Evolutionary conservation across 2,329 filamentous ascomycete species (phyloP), one percentile per base, ranked within the genome.

Genomic region (Claviceps pazoutovae): DNA sequence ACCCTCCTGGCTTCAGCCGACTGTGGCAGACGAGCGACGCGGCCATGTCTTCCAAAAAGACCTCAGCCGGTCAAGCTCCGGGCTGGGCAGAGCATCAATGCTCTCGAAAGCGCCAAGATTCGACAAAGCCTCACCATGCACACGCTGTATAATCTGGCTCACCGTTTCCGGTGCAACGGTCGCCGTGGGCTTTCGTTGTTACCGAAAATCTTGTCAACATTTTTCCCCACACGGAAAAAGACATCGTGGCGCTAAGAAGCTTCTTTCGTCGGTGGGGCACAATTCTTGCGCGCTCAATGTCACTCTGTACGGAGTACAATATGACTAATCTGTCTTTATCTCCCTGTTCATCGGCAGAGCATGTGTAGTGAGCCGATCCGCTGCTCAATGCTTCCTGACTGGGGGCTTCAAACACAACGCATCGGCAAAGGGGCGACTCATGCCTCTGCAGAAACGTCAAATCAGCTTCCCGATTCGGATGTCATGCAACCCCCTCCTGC

Each of bases 401-500:
- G 39, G 39, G 13, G 36, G 41, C 23, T 26, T 37, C 41, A 36
- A 48, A 16, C 38, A 37, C 39, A 30, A 30, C 30, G n/a, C 45
- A 49, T 34, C 39, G 26, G 38, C 47, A 34, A 43, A 34, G 9
- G 30, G 30, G 9, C 39, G 48, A 44, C 26, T 49, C 48, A 49
- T 50, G 30, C 13, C n/a, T 21, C 48, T 44, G 41, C 48, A 44
- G 41, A 37, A 13, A 34, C 17, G 39, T 50, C 48, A 23, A 37
- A 34, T 44, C 39, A 44, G 26, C 26, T 44, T 44, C 48, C 48
- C 48, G 48, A 50, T 50, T 50, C 23, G 30, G 48, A 50, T 44
- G 17, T 21, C 46, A 44, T 36, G 17, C 45, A 21, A 23, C 17
- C 46, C 14, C 14, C 36, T 16, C 19, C 36, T 23, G 13, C 21